Evolutionary conservation across 2,329 filamentous ascomycete species (phyloP).

Genomic region (Alternaria tenuissima): DNA sequence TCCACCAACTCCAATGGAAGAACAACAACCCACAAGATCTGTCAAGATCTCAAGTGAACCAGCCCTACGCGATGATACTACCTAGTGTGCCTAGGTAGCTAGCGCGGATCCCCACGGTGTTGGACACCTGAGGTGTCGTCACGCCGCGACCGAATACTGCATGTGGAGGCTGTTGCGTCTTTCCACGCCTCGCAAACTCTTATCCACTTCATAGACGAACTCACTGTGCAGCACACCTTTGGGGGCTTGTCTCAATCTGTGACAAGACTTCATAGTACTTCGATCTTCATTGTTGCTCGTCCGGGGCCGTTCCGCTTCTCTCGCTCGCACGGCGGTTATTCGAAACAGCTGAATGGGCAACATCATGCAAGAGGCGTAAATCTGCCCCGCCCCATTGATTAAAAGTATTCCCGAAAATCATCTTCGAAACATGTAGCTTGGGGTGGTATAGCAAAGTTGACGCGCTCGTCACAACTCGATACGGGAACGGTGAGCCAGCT

Average conservation of each 20-base stretch:
- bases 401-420: slow-evolving; percentile 1
- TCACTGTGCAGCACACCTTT: slow-evolving; percentile 5
- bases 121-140: not conserved
- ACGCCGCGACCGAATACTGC: slow-evolving; percentile 2
- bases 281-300: slow-evolving; percentile 7
- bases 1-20: not conserved
- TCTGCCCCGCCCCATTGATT: slow-evolving; percentile 12
- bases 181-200: slow-evolving; percentile 11
- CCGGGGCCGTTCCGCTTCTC: slow-evolving; percentile 15
- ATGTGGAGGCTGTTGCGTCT: not conserved
- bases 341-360: slow-evolving; percentile 19
- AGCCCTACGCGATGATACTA: not conserved
- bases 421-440: not conserved
- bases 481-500: slow-evolving; percentile 8
- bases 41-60: not conserved
- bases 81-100: slow-evolving; percentile 36
- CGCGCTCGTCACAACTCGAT: slow-evolving; percentile 10
- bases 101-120: not conserved
- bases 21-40: not conserved
- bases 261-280: slow-evolving; percentile 2
- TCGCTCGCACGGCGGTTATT: slow-evolving; percentile 25
- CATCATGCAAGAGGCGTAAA: slow-evolving; percentile 7
- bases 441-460: slow-evolving; percentile 6
- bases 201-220: slow-evolving; percentile 1
- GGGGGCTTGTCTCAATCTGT: slow-evolving; percentile 16